Base-by-base conservation (phyloP, 352 stramenopile species). In the Globisporangium uncinulatum region DNA sequence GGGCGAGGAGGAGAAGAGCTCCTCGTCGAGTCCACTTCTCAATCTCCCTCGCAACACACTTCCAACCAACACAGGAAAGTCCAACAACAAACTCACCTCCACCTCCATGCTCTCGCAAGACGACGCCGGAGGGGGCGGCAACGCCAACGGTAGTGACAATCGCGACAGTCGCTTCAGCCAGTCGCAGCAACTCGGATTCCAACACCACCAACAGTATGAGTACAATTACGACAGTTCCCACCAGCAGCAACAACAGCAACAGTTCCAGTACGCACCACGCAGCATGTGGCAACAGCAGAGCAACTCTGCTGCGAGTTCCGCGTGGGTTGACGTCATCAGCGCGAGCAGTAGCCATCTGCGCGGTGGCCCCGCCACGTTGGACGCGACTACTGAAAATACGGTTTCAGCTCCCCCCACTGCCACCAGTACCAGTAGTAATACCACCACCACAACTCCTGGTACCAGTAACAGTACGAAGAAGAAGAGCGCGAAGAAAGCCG, bases 371-470 rank as follows among this genome's bases (percentile, higher is more conserved):
- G 24, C 24, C 24, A 29, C 24, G 24, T 29, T 29, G 24, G 24
- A 29, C 24, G 24, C 24, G 24, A 29, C 24, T 29, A 29, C 24
- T 29, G 24, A 29, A 29, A 29, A 29, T 29, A 29, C 24, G 24
- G 24, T 29, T 29, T 4, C 24, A 29, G 24, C 2, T 29, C 24
- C 24, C 24, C 24, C 24, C 4, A 29, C 24, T 29, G 24, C 2
- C 24, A 29, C 24, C 24, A 29, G 24, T 29, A 29, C 47, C 24
- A 29, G 24, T 29, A 29, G 24, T 29, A 29, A 29, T 29, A 29
- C 49, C 81, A 93, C 66, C 78, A 78, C 53, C 69, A 87, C 6
- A 82, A 82, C 63, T 93, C 83, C 2, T 29, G 24, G 24, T 29
- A 29, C 24, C 24, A 29, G 24, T 29, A 29, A 1, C 24, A 29